Evolutionary conservation across 805 yeast genomes (phyloP).

Genomic region (Yarrowia porcina): DNA sequence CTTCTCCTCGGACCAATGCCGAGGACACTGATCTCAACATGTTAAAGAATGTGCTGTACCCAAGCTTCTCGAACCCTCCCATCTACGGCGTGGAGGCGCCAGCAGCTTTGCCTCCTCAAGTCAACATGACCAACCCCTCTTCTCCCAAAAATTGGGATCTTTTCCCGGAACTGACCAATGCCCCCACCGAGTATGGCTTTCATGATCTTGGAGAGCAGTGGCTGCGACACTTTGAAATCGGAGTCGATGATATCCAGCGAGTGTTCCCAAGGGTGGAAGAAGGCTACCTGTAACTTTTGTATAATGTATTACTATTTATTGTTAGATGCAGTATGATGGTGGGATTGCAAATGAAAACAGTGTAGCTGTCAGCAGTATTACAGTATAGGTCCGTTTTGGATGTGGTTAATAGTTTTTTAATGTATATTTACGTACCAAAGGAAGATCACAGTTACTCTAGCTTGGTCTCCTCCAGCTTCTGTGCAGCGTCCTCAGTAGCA

Average conservation of each 20-base stretch:
- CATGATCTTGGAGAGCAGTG: conserved; percentile 26
- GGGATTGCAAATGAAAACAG: too few species aligned
- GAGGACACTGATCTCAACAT: conserved; percentile 2
- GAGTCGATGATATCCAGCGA: conserved; percentile 17
- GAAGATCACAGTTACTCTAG: background rate
- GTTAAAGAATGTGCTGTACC: conserved; percentile 9
- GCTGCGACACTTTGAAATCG: conserved; percentile 23
- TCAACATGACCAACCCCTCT: background rate
- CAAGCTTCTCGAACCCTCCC: conserved; percentile 15
- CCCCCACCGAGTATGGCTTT: conserved; percentile 10
- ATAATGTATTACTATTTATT: background rate
- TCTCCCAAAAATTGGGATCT: conserved; percentile 21
- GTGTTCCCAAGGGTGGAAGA: conserved; percentile 18
- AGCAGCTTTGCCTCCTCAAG: background rate
- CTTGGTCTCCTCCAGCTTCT: conserved; percentile 24
- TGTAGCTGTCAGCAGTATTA: too few species aligned
- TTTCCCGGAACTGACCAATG: conserved; percentile 16
- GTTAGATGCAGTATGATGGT: too few species aligned
- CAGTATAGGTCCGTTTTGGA: too few species aligned
- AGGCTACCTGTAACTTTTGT: background rate
- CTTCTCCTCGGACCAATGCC: background rate
- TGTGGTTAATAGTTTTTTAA: background rate
- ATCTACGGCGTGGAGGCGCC: conserved; percentile 2
- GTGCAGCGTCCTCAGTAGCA: background rate
- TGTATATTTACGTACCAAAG: background rate